Conservation (phyloP, 2,329 filamentous ascomycete genomes). For the Ceratocystiopsis brevicomis region DNA sequence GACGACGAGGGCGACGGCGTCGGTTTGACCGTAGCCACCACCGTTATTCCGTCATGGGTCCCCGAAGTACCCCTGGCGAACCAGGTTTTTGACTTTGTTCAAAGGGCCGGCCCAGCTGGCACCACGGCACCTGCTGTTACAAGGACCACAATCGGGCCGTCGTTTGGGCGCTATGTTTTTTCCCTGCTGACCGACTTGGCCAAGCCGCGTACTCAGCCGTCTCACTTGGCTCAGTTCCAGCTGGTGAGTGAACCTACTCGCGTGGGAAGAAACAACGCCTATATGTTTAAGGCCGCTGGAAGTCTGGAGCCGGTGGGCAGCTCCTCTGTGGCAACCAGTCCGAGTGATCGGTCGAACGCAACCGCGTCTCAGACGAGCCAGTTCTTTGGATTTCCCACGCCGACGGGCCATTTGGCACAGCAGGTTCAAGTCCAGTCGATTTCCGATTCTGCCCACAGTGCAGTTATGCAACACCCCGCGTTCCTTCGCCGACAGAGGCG, state of each 20-base stretch:
- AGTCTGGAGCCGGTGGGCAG: no score
- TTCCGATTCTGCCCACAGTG: no score
- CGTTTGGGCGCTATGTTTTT: conserved; percentile 19
- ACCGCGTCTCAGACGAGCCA: no score
- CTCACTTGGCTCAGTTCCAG: conserved; percentile 21
- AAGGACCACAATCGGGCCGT: conserved; percentile 17
- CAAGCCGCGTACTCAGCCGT: conserved; percentile 19
- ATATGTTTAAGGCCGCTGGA: conserved; percentile 18
- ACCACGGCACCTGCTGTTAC: conserved; percentile 19
- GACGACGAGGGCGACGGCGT: conserved; percentile 2
- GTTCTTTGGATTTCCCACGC: no score
- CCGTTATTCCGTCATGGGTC: no score
- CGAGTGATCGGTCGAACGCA: no score
- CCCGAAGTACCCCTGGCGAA: conserved; percentile 14
- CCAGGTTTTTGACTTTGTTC: conserved; percentile 18
- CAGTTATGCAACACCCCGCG: no score
- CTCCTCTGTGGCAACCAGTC: no score
- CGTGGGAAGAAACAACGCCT: conserved; percentile 22
- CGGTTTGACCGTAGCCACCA: no score
- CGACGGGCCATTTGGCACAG: no score
- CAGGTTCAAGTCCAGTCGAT: no score
- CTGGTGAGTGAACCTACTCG: conserved; percentile 20
- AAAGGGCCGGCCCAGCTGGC: conserved; percentile 15
- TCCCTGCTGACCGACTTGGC: conserved; percentile 16
- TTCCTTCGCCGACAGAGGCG: no score